Evolutionary conservation across 2,329 filamentous ascomycete species (phyloP).

Genomic region (Aspergillus tubingensis): DNA sequence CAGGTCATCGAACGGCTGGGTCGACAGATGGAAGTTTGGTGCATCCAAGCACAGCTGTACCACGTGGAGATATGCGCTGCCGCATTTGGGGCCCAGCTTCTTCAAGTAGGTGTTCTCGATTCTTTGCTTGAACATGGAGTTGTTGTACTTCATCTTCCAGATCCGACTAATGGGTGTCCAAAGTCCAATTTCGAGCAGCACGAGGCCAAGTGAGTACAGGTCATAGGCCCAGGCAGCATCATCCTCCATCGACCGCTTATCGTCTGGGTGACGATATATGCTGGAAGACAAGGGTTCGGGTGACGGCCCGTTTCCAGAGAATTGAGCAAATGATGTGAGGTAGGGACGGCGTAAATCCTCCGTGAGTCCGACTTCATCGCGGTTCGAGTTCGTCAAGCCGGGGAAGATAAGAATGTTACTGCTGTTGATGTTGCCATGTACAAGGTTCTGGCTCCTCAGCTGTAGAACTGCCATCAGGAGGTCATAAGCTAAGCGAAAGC

Average conservation of each 20-base stretch:
- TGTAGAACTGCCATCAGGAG: constrained; percentile 59
- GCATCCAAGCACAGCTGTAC: constrained; percentile 64
- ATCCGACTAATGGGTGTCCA: constrained; percentile 64
- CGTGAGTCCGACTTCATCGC: constrained; percentile 39
- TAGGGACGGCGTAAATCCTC: constrained; percentile 57
- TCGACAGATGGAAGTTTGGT: constrained; percentile 52
- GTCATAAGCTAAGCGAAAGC: constrained; percentile 63
- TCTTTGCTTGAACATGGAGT: constrained; percentile 62
- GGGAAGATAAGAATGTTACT: constrained; percentile 63
- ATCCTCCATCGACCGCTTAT: constrained; percentile 42
- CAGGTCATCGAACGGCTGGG: constrained; percentile 45
- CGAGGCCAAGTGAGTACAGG: constrained; percentile 62
- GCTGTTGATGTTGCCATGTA: constrained; percentile 66
- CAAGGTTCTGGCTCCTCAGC: constrained; percentile 57
- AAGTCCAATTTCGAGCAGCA: constrained; percentile 64
- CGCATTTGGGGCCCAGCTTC: constrained; percentile 63
- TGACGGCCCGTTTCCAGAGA: constrained; percentile 54
- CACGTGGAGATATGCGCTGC: constrained; percentile 63
- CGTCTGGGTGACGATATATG: constrained; percentile 63
- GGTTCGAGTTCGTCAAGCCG: constrained; percentile 34
- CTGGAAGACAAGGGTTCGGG: constrained; percentile 51
- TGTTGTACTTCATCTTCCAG: constrained; percentile 66
- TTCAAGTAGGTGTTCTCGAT: constrained; percentile 65
- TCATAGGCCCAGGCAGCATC: constrained; percentile 51
- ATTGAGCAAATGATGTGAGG: constrained; percentile 61